Evolutionary conservation across 2,329 filamentous ascomycete species (phyloP), one percentile per base, ranked within the genome.

Genomic region (Paraphoma chrysanthemicola): DNA sequence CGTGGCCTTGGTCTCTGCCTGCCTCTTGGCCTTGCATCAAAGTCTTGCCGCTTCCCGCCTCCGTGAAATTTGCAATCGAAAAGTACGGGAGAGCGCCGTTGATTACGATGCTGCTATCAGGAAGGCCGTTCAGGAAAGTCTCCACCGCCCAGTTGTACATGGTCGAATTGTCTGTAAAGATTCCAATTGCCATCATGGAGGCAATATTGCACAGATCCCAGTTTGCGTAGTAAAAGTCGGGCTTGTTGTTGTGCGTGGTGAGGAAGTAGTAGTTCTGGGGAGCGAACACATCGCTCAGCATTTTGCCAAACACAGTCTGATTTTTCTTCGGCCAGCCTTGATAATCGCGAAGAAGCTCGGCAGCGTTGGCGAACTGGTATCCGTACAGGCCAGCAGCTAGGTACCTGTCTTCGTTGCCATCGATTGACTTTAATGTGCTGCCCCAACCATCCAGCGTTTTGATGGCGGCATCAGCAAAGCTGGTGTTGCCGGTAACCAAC

Each of bases 311-410:
- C 17, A 10, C 16, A 6, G n/a, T 41, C 33, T 47, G 44, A 18
- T 48, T 47, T 31, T 9, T 14, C 29, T 18, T 18, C 12, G 61
- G 18, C 75, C 78, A 80, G 2, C 67, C 72, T 8, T 48, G 28
- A 48, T 80, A 77, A 17, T 54, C 60, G 1, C 78, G 66, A 45
- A 82, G 65, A 1, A 82, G 68, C 55, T 83, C 81, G 0, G 73
- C 81, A 0, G 77, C 80, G 45, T 83, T 83, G 14, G 80, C 80
- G 11, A 82, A 66, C 56, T 83, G 70, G 51, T 82, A 81, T 0
- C 81, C 80, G 33, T 83, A 79, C 1, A 83, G 59, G 0, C 81
- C 80, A 0, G 77, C 68, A 0, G 77, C 75, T 2, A 83, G 76
- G 52, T 69, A 77, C 28, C 62, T 72, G 14, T 51, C 42, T 10